Base-by-base conservation (phyloP, 1,139 yeast species). In the Suhomyces bokatorum region DNA sequence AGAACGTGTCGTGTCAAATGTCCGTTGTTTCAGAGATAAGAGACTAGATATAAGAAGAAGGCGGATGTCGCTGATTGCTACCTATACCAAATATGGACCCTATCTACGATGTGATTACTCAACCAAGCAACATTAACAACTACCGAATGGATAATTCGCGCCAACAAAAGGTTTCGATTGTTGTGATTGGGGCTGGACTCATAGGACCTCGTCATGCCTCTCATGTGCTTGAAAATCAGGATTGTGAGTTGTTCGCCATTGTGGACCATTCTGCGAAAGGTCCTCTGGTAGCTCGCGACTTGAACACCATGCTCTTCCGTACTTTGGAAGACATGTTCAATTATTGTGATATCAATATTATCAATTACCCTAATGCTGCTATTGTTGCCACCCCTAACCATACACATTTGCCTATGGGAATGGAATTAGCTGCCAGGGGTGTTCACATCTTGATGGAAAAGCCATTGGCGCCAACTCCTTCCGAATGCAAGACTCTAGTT, bases 361-460 rank as follows among this genome's bases (percentile, higher is more conserved):
- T 62, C 6, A 47, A 54, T 17, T 65, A 62, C 29, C 77, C 77
- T 1, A 66, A 69, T 39, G 77, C 74, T 1, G 77, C 76, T 12
- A 70, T 72, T 8, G 63, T 72, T 4, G 70, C 74, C 38, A 72
- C 77, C 2, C 77, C 77, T 1, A 72, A 70, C 51, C 70, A 69
- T 43, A 68, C 76, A 1, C 77, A 71, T 52, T 62, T 70, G 5
- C 53, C 58, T 16, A 53, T 73, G 38, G 66, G 73, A 11, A 55
- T 64, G 27, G 58, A 63, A 42, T 61, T 73, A 49, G 75, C 75
- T 7, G 47, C 60, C 7, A 51, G 61, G 32, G 72, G 74, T 0
- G 64, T 73, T 30, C 64, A 73, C 46, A 53, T 73, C 28, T 57
- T 73, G 46, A 65, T 73, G 46, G 77, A 73, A 49, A 73, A 73